Evolutionary conservation across 75 land plant genomes (phyloP).

Genomic region (Pinus taeda): DNA sequence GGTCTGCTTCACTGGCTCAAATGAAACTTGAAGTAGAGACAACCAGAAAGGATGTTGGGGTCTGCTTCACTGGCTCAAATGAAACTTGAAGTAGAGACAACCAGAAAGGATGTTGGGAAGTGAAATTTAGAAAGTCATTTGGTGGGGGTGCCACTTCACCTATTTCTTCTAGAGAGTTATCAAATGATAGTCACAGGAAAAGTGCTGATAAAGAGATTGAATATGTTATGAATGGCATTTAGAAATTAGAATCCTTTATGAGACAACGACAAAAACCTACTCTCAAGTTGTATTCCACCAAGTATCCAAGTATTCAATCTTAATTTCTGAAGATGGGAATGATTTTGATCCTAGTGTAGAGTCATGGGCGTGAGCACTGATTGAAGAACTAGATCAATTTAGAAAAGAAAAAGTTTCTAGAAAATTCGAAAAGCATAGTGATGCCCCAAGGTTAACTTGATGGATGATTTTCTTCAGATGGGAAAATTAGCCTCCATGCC

Average conservation of each 20-base stretch:
- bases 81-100: slow-evolving; percentile 47
- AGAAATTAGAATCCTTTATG: no score
- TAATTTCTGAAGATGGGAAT: slow-evolving; percentile 17
- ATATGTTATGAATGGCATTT: no score
- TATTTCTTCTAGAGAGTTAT: slow-evolving; percentile 29
- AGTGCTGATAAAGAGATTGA: slow-evolving; percentile 41
- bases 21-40: slow-evolving; percentile 35
- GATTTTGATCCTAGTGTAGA: slow-evolving; percentile 34
- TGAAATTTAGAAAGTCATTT: slow-evolving; percentile 21
- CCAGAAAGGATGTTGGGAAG: slow-evolving; percentile 17
- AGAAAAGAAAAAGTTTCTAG: slow-evolving; percentile 26
- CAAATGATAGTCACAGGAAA: slow-evolving; percentile 28
- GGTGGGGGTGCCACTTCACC: slow-evolving; percentile 30
- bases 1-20: slow-evolving; percentile 34
- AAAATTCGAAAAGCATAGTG: no score
- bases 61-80: slow-evolving; percentile 40
- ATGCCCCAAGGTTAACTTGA: no score
- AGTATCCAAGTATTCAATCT: slow-evolving; percentile 19
- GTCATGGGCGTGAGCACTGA: slow-evolving; percentile 61
- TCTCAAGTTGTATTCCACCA: slow-evolving; percentile 22
- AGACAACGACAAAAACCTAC: slow-evolving; percentile 13
- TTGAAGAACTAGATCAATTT: slow-evolving; percentile 49
- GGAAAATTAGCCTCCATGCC: slow-evolving; percentile 55
- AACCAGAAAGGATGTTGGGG: slow-evolving; percentile 14
- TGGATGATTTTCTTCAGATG: slow-evolving; percentile 95